Evolutionary conservation across 148 eudicot genomes (phyloP).

Genomic region (Vaccinium darrowii): DNA sequence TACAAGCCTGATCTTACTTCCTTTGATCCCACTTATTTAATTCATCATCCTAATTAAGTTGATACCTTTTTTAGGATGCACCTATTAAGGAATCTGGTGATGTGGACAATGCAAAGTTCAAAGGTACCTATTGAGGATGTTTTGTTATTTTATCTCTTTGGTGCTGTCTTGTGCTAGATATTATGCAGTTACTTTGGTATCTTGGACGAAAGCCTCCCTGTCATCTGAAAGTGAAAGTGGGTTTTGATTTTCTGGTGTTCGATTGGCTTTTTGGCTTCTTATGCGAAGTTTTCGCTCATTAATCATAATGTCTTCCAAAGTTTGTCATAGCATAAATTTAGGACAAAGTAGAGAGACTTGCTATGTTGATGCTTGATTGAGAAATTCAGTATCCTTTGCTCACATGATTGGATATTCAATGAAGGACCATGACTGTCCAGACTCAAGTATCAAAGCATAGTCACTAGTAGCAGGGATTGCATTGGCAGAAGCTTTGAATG

Average conservation of each 20-base stretch:
- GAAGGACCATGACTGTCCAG: background rate
- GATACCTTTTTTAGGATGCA: conserved; percentile 62
- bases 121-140: conserved; percentile 44
- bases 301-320: conserved; percentile 5
- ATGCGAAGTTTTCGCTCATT: background rate
- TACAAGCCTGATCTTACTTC: background rate
- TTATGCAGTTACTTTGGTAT: background rate
- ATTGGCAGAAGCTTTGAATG: background rate
- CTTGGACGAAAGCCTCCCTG: background rate
- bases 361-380: background rate
- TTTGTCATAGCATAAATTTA: background rate
- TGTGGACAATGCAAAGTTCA: conserved; percentile 79
- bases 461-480: background rate
- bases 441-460: background rate
- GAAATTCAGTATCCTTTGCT: background rate
- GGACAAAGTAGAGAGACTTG: background rate
- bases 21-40: background rate
- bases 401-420: background rate
- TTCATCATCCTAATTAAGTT: background rate
- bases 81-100: conserved; percentile 93
- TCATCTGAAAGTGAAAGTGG: background rate
- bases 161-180: background rate
- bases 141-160: background rate
- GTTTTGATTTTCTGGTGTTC: background rate
- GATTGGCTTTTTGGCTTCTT: conserved; percentile 1